A percentile compares a stretch with the other conserved stretches of the same genome.
These are phyloP conservation scores for Crithidia sp. DNA, from an alignment of 208 protist species.

Conservation along the genomic window DNA sequence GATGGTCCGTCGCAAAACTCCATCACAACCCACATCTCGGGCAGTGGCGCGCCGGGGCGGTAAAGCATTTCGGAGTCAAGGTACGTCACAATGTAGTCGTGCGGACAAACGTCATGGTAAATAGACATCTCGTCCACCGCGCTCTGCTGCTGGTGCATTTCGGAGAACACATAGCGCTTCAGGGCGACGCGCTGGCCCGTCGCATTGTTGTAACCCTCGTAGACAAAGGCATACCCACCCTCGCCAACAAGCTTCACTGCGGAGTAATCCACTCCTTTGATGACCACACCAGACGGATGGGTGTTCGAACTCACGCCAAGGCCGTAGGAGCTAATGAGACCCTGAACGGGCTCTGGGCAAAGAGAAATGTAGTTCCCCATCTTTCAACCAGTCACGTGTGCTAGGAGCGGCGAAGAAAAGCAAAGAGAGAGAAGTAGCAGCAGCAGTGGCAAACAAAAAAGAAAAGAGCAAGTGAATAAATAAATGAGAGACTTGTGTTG, in stretches of 20 bases:
- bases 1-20: slow-evolving; percentile 67
- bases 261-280: slow-evolving; percentile 58
- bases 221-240: slow-evolving; percentile 66
- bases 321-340: slow-evolving; percentile 20
- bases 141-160: slow-evolving; percentile 30
- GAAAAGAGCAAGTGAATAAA: too few species aligned
- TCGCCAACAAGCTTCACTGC: slow-evolving; percentile 56
- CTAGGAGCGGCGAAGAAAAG: background rate
- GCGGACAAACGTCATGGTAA: slow-evolving; percentile 38
- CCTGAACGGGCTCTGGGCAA: slow-evolving; percentile 31
- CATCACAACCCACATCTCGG: slow-evolving; percentile 82
- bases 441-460: background rate
- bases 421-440: background rate
- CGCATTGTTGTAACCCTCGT: slow-evolving; percentile 45
- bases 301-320: slow-evolving; percentile 6
- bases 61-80: slow-evolving; percentile 44
- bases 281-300: slow-evolving; percentile 34
- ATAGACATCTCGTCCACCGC: slow-evolving; percentile 37
- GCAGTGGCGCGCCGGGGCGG: slow-evolving; percentile 26
- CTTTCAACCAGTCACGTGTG: background rate
- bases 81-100: slow-evolving; percentile 42
- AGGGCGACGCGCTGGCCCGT: slow-evolving; percentile 45
- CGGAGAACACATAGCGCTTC: slow-evolving; percentile 50
- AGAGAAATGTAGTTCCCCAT: slow-evolving; percentile 43
- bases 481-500: too few species aligned